A percentile compares a stretch with the other conserved stretches of the same genome.
Conservation (phyloP, 768 basidiomycete species). For the Aureoboletus auriporus region DNA sequence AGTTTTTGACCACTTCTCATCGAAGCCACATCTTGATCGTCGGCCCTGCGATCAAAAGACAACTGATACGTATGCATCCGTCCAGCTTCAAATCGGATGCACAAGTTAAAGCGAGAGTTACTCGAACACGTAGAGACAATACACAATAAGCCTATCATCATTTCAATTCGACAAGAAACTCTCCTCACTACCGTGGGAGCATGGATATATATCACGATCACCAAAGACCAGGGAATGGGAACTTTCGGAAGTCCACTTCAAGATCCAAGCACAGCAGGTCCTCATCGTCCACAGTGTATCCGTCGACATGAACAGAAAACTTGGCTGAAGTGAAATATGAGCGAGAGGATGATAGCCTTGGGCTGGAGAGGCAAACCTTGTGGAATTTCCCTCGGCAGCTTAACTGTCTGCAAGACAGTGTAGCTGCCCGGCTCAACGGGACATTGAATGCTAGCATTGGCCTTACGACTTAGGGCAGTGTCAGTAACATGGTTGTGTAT, state of each 20-base stretch:
- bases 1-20: no score
- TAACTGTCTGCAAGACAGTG: constrained; percentile 75
- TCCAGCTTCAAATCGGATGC: no score
- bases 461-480: constrained; percentile 51
- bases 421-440: constrained; percentile 75
- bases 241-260: constrained; percentile 60
- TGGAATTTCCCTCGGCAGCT: constrained; percentile 90
- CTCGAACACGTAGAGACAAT: no score
- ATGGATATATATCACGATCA: constrained; percentile 15
- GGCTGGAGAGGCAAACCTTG: constrained; percentile 42
- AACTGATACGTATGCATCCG: no score
- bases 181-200: no score
- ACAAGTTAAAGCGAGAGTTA: no score
- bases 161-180: no score
- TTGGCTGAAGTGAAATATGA: constrained; percentile 55
- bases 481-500: not conserved
- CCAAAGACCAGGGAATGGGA: constrained; percentile 23
- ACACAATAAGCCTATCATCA: no score
- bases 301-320: constrained; percentile 67
- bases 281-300: constrained; percentile 67
- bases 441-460: constrained; percentile 76
- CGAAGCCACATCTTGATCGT: no score
- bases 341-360: not conserved
- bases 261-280: constrained; percentile 80
- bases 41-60: no score